Evolutionary conservation across 306 rosid species (phyloP).

Genomic region (Castanea sativa): DNA sequence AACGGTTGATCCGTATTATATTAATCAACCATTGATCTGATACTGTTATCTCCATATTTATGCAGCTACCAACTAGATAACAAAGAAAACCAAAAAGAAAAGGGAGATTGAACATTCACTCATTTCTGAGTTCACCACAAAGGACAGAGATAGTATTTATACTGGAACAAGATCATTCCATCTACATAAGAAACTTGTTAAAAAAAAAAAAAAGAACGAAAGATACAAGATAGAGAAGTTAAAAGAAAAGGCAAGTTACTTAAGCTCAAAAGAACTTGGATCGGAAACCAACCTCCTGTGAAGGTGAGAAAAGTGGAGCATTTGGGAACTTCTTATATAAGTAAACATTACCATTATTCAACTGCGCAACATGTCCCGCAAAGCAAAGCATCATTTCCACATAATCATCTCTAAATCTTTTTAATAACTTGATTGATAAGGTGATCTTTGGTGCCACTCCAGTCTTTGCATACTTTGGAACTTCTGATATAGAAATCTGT

Average conservation of each 20-base stretch:
- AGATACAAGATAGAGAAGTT: background rate
- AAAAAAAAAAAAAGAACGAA: background rate
- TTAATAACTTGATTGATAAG: slow-evolving; percentile 23
- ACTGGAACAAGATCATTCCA: background rate
- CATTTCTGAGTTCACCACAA: background rate
- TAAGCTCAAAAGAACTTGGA: background rate
- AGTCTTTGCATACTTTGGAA: background rate
- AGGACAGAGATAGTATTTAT: background rate
- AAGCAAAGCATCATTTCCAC: slow-evolving; percentile 49
- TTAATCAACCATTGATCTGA: no score
- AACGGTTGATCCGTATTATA: no score
- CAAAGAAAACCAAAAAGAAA: no score
- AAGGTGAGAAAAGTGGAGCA: slow-evolving; percentile 20
- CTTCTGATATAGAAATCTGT: background rate
- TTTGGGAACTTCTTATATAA: slow-evolving; percentile 27
- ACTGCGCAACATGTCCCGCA: slow-evolving; percentile 43
- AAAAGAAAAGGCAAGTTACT: no score
- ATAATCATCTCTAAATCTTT: slow-evolving; percentile 53
- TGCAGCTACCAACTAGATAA: no score
- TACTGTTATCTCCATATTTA: no score
- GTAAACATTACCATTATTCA: slow-evolving; percentile 37
- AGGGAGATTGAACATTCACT: no score
- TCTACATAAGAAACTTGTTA: background rate
- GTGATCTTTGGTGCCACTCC: slow-evolving; percentile 33
- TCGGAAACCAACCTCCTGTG: background rate